A percentile compares a stretch with the other conserved stretches of the same genome.
Conservation (phyloP, 352 stramenopile genomes). For the Phytopythium litorale region DNA sequence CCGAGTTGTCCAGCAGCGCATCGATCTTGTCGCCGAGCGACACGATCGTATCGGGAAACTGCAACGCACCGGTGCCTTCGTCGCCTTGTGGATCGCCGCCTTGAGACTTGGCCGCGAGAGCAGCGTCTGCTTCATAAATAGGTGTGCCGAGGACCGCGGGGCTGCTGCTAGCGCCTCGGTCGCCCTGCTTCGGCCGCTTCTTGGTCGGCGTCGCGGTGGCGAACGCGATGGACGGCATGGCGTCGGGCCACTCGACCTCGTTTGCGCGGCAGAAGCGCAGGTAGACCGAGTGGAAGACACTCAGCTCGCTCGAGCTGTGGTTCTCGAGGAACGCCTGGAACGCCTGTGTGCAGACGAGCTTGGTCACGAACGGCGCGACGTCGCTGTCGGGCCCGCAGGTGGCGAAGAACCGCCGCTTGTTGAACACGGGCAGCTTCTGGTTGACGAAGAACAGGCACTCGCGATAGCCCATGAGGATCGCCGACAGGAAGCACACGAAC, state of each 20-base stretch:
- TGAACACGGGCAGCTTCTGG: constrained; percentile 83
- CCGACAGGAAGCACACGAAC: constrained; percentile 69
- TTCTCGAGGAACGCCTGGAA: constrained; percentile 83
- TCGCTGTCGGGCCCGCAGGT: constrained; percentile 54
- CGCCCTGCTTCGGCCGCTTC: not conserved
- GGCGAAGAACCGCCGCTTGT: constrained; percentile 79
- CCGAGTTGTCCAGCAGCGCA: constrained; percentile 19
- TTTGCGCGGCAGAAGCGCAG: constrained; percentile 52
- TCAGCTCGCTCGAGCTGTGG: constrained; percentile 63
- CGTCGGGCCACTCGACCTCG: constrained; percentile 44
- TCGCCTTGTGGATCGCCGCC: not conserved
- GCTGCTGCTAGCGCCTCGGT: not conserved
- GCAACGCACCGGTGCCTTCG: not conserved
- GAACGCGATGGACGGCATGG: constrained; percentile 18
- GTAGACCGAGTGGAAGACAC: constrained; percentile 78
- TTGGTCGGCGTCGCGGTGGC: constrained; percentile 7
- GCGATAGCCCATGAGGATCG: constrained; percentile 71
- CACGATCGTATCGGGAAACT: not conserved
- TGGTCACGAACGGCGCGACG: constrained; percentile 59
- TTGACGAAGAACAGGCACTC: constrained; percentile 88
- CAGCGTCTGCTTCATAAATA: constrained; percentile 4
- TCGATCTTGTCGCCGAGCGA: constrained; percentile 32
- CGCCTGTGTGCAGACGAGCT: constrained; percentile 66
- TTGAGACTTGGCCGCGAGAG: not conserved
- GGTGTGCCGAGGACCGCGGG: not conserved